Conservation (phyloP, 2,329 filamentous ascomycete genomes). For the Thelonectria discophora region DNA sequence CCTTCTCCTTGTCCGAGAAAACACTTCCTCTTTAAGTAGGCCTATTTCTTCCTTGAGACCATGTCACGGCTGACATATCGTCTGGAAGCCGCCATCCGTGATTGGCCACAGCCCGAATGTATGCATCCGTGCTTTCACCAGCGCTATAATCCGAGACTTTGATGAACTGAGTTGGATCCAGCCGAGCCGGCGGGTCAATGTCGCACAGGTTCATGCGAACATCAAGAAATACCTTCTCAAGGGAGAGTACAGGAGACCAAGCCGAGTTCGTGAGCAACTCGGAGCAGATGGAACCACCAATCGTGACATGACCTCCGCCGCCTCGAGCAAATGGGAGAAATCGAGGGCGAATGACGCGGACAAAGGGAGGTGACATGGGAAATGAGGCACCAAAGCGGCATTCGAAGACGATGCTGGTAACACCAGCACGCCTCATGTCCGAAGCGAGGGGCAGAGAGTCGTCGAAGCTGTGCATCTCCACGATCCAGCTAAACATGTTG, state of each 20-base stretch:
- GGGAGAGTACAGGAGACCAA: slow-evolving; percentile 76
- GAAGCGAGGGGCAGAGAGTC: slow-evolving; percentile 70
- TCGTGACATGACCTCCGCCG: slow-evolving; percentile 87
- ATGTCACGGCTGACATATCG: slow-evolving; percentile 60
- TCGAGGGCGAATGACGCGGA: slow-evolving; percentile 82
- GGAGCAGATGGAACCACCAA: slow-evolving; percentile 85
- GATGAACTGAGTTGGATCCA: slow-evolving; percentile 52
- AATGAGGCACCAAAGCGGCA: slow-evolving; percentile 81
- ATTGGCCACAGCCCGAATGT: slow-evolving; percentile 66
- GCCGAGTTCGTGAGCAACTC: slow-evolving; percentile 84
- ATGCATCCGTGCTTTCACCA: slow-evolving; percentile 77
- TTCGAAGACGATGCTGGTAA: slow-evolving; percentile 80
- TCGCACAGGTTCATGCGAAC: slow-evolving; percentile 79
- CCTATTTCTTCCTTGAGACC: neutral
- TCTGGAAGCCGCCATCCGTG: slow-evolving; percentile 80
- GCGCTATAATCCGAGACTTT: slow-evolving; percentile 67
- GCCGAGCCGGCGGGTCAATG: slow-evolving; percentile 77
- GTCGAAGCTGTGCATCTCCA: slow-evolving; percentile 88
- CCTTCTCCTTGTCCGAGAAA: neutral
- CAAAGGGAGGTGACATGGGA: slow-evolving; percentile 82
- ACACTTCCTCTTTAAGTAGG: neutral
- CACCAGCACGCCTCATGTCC: slow-evolving; percentile 72
- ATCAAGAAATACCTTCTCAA: slow-evolving; percentile 84
- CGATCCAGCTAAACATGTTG: slow-evolving; percentile 91
- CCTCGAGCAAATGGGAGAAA: slow-evolving; percentile 77